These are phyloP conservation scores for Xylaria castorea DNA, from an alignment of 495 filamentous ascomycete species.

Conservation along the genomic window DNA sequence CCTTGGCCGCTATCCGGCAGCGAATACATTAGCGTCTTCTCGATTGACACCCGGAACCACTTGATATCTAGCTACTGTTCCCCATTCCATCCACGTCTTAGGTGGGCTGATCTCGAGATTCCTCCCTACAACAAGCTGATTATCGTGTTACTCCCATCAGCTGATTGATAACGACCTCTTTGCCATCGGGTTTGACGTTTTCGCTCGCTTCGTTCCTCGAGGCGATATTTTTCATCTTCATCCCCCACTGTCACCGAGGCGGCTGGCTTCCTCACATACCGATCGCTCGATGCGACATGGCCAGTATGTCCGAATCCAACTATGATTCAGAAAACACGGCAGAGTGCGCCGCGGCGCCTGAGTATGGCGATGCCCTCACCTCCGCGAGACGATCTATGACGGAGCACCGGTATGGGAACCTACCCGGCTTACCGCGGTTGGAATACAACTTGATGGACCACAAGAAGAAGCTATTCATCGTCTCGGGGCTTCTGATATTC, in stretches of 20 bases:
- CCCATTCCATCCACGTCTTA: neutral
- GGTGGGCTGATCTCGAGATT: constrained; percentile 1
- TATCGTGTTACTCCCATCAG: neutral
- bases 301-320: constrained; percentile 15
- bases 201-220: neutral
- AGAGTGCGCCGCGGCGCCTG: constrained; percentile 4
- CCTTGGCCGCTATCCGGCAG: neutral
- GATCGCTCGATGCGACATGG: neutral
- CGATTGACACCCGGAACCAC: neutral
- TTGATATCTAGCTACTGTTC: neutral
- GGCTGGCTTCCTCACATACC: neutral
- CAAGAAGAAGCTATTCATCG: constrained; percentile 51
- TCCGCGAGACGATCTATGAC: constrained; percentile 30
- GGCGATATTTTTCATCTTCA: neutral
- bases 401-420: constrained; percentile 31
- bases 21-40: constrained; percentile 14
- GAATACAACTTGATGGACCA: constrained; percentile 53
- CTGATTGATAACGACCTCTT: neutral
- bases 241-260: neutral
- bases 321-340: constrained; percentile 2
- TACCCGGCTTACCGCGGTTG: constrained; percentile 48
- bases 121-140: neutral
- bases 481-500: constrained; percentile 50
- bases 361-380: constrained; percentile 30
- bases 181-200: neutral